Conservation (phyloP, 768 basidiomycete species). For the Lactarius quietus region DNA sequence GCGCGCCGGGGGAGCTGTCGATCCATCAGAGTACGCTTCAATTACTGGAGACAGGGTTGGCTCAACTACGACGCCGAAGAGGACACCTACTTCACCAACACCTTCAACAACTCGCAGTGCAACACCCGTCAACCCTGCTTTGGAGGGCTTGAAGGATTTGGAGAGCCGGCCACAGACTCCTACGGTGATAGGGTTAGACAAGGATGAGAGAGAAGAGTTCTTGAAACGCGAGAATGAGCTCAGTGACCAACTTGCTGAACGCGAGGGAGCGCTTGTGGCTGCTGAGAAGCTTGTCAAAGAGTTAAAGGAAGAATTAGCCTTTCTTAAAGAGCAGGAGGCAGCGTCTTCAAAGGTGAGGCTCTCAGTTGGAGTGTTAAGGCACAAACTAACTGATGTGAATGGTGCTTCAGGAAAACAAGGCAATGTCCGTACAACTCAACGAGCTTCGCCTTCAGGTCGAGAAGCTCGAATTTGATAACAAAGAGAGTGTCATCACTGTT, state of each 20-base stretch:
- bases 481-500: constrained; percentile 87
- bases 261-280: constrained; percentile 72
- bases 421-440: constrained; percentile 89
- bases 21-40: constrained; percentile 73
- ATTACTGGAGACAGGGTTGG: constrained; percentile 55
- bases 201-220: constrained; percentile 98
- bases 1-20: constrained; percentile 83
- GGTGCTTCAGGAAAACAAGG: constrained; percentile 76
- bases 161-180: constrained; percentile 92
- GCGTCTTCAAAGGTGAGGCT: constrained; percentile 63
- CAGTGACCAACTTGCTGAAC: constrained; percentile 88
- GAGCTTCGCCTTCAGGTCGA: constrained; percentile 91
- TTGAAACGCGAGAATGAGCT: constrained; percentile 94
- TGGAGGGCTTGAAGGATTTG: constrained; percentile 71
- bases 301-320: constrained; percentile 80
- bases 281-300: constrained; percentile 88
- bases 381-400: constrained; percentile 4
- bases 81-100: constrained; percentile 53
- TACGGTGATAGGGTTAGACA: constrained; percentile 80
- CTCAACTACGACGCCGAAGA: constrained; percentile 44
- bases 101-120: constrained; percentile 63
- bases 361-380: constrained; percentile 7
- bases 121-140: constrained; percentile 70
- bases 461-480: constrained; percentile 91
- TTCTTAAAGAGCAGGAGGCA: constrained; percentile 89